Evolutionary conservation across 331 rosid species (phyloP).

Genomic region (Quercus phellos): DNA sequence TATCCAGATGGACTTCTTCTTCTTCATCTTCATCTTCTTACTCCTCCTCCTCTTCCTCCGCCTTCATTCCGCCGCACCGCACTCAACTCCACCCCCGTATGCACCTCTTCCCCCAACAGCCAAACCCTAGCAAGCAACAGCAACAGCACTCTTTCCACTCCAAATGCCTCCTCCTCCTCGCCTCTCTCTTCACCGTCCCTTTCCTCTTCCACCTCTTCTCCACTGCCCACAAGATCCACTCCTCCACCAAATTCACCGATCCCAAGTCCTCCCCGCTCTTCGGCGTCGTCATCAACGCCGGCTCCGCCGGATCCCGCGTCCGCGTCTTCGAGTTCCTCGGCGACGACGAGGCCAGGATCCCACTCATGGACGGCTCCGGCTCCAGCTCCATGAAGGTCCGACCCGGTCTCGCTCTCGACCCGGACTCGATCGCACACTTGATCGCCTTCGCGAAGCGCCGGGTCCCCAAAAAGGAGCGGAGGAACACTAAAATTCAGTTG

Average conservation of each 20-base stretch:
- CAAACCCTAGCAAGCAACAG: slow-evolving; percentile 16
- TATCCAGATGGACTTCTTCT: no score
- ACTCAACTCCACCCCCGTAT: slow-evolving; percentile 46
- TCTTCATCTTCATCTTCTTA: not conserved
- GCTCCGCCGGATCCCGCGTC: slow-evolving; percentile 24
- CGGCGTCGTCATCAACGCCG: slow-evolving; percentile 32
- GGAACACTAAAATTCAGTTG: slow-evolving; percentile 29
- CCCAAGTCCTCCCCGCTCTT: slow-evolving; percentile 28
- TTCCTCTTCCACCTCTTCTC: slow-evolving; percentile 48
- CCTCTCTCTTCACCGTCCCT: slow-evolving; percentile 32
- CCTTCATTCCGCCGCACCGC: slow-evolving; percentile 39
- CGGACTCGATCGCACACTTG: slow-evolving; percentile 19
- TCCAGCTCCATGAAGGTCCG: slow-evolving; percentile 17
- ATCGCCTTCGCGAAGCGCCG: slow-evolving; percentile 29
- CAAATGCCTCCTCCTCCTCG: slow-evolving; percentile 32
- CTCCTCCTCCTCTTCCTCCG: not conserved
- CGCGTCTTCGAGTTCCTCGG: slow-evolving; percentile 37
- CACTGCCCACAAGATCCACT: slow-evolving; percentile 41
- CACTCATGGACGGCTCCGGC: slow-evolving; percentile 26
- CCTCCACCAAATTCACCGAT: slow-evolving; percentile 31
- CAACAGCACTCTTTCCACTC: not conserved
- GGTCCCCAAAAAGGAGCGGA: slow-evolving; percentile 37
- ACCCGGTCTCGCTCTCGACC: slow-evolving; percentile 17
- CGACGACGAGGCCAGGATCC: slow-evolving; percentile 29
- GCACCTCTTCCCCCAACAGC: slow-evolving; percentile 12